Conservation (phyloP, 306 rosid species). For the Cucurbita moschata region DNA sequence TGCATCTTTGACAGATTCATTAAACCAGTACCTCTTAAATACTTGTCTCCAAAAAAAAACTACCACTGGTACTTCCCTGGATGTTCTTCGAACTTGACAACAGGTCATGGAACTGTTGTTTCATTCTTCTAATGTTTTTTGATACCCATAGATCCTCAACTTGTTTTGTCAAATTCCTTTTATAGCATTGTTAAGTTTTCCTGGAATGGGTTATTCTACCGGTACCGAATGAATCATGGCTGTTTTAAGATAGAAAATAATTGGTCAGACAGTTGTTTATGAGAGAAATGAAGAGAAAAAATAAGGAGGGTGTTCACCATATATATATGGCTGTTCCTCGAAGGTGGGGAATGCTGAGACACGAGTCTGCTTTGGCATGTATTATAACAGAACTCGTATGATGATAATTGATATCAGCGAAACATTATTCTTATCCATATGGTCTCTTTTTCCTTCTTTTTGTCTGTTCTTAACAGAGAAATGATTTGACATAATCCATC, state of each 20-base stretch:
- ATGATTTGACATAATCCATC: not conserved
- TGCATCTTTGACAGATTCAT: not conserved
- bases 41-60: not conserved
- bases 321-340: not conserved
- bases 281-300: too few species aligned
- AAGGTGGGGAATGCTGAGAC: not conserved
- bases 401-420: not conserved
- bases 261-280: too few species aligned
- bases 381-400: not conserved
- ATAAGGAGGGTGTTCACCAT: too few species aligned
- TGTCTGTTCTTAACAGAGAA: not conserved
- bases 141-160: not conserved
- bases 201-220: not conserved
- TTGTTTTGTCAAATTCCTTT: not conserved
- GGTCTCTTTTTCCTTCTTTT: not conserved
- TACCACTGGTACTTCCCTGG: not conserved
- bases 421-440: not conserved
- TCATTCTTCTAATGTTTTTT: not conserved
- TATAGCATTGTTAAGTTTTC: not conserved
- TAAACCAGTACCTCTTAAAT: not conserved
- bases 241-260: too few species aligned
- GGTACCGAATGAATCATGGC: too few species aligned
- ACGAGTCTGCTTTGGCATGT: not conserved
- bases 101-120: not conserved
- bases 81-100: not conserved